Conservation (phyloP, 345 rosid genomes). For the Corchorus olitorius region DNA sequence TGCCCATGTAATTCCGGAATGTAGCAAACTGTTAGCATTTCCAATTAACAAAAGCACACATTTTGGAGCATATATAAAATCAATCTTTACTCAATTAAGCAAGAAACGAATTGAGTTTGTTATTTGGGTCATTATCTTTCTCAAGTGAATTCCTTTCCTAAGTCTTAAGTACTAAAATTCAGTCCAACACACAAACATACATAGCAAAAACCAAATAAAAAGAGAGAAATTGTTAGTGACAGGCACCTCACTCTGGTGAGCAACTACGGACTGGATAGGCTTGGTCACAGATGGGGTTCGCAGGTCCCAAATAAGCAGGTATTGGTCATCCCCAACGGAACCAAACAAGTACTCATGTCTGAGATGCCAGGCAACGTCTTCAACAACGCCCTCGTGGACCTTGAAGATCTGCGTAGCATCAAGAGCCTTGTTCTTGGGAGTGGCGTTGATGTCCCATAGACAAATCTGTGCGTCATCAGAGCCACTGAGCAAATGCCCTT, state of each 20-base stretch:
- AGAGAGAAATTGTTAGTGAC: not conserved
- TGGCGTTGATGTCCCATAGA: slow-evolving; percentile 85
- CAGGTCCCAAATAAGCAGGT: slow-evolving; percentile 88
- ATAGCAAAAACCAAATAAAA: not conserved
- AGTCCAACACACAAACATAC: not conserved
- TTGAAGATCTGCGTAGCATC: slow-evolving; percentile 87
- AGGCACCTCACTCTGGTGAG: slow-evolving; percentile 94
- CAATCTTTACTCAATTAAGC: not conserved
- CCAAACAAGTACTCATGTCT: slow-evolving; percentile 97
- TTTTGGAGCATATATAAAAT: not conserved
- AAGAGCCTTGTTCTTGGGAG: slow-evolving; percentile 76
- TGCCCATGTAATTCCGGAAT: not conserved
- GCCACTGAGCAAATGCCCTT: slow-evolving; percentile 92
- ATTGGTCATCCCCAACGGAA: slow-evolving; percentile 97
- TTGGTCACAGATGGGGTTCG: slow-evolving; percentile 69
- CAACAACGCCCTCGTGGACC: slow-evolving; percentile 99
- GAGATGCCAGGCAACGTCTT: slow-evolving; percentile 99
- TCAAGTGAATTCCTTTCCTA: not conserved
- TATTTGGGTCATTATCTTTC: not conserved
- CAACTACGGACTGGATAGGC: slow-evolving; percentile 88
- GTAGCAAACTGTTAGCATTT: not conserved
- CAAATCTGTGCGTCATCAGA: slow-evolving; percentile 99
- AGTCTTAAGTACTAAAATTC: not conserved
- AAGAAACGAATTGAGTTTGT: not conserved
- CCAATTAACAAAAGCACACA: slow-evolving; percentile 1